These are phyloP conservation scores for Chlamydomonas asymmetrica DNA, from an alignment of 139 green algal species.

Conservation along the genomic window DNA sequence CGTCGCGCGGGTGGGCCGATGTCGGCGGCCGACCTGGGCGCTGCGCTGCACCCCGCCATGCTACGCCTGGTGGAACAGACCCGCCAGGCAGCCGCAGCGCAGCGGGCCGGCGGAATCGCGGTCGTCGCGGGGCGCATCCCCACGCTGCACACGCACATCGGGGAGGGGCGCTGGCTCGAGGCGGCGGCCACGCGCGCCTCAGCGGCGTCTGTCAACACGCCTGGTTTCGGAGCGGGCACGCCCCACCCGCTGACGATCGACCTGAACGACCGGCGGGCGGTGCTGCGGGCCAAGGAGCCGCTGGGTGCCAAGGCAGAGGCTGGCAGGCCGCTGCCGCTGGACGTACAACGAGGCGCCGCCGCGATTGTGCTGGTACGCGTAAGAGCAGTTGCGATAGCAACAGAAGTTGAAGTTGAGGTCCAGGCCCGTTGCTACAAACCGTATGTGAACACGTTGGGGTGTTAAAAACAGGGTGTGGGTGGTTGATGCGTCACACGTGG, in stretches of 20 bases:
- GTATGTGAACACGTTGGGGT: too few species aligned
- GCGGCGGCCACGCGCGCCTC: not conserved
- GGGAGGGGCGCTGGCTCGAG: constrained; percentile 1
- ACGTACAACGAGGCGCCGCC: not conserved
- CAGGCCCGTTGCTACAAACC: too few species aligned
- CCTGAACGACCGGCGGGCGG: constrained; percentile 18
- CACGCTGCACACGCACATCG: constrained; percentile 17
- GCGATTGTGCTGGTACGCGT: not conserved
- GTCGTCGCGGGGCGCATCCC: not conserved
- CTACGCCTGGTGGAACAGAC: not conserved
- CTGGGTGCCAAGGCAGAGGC: not conserved
- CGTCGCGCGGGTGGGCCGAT: not conserved
- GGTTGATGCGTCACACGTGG: too few species aligned
- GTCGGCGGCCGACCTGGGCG: too few species aligned
- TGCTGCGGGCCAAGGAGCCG: constrained; percentile 12
- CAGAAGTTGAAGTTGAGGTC: too few species aligned
- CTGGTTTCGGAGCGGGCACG: not conserved
- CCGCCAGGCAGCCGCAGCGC: not conserved
- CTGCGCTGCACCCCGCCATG: constrained; percentile 19
- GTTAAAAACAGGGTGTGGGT: too few species aligned
- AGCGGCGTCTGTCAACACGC: not conserved
- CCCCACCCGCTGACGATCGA: constrained; percentile 12
- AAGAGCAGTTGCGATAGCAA: constrained; percentile 7
- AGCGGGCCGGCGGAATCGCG: not conserved
- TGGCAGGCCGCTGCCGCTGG: not conserved